These are phyloP conservation scores for Hypoxylon subgilvum DNA, from an alignment of 495 filamentous ascomycete species.

Conservation along the genomic window DNA sequence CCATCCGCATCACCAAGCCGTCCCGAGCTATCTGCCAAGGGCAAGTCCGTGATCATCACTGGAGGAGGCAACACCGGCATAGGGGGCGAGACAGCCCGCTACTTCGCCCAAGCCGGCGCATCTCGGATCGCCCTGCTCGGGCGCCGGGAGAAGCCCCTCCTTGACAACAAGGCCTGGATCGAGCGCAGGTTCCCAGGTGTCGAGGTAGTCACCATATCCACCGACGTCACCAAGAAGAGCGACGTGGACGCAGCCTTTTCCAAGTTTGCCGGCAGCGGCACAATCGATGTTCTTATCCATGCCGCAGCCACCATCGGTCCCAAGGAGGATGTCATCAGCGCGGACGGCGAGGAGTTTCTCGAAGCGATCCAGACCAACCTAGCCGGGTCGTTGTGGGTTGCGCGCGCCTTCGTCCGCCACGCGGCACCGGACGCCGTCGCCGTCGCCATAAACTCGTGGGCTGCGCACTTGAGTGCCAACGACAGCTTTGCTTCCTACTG, in stretches of 20 bases:
- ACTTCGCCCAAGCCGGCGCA: constrained; percentile 55
- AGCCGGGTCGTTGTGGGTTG: constrained; percentile 44
- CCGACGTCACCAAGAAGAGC: constrained; percentile 50
- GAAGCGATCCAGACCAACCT: constrained; percentile 47
- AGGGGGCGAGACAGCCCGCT: constrained; percentile 49
- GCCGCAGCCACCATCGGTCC: constrained; percentile 44
- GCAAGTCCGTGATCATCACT: constrained; percentile 54
- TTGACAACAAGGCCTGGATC: constrained; percentile 12
- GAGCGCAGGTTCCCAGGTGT: constrained; percentile 28
- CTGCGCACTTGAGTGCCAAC: constrained; percentile 47
- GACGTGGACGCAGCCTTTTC: constrained; percentile 45
- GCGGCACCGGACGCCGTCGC: constrained; percentile 44
- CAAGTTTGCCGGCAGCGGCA: constrained; percentile 39
- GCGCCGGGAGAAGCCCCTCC: constrained; percentile 32
- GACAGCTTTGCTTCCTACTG: constrained; percentile 45
- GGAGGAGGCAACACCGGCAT: constrained; percentile 48
- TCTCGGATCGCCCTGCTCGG: constrained; percentile 46
- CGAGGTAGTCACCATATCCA: constrained; percentile 25
- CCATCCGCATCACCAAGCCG: constrained; percentile 41
- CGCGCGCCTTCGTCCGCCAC: constrained; percentile 51
- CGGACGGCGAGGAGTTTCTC: constrained; percentile 44
- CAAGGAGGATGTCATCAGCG: constrained; percentile 36
- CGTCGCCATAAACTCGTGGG: constrained; percentile 47
- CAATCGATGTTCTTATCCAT: constrained; percentile 43
- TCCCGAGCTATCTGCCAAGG: constrained; percentile 47